Evolutionary conservation across 805 yeast species (phyloP).

Genomic region (Zygosaccharomyces pseudorouxii): DNA sequence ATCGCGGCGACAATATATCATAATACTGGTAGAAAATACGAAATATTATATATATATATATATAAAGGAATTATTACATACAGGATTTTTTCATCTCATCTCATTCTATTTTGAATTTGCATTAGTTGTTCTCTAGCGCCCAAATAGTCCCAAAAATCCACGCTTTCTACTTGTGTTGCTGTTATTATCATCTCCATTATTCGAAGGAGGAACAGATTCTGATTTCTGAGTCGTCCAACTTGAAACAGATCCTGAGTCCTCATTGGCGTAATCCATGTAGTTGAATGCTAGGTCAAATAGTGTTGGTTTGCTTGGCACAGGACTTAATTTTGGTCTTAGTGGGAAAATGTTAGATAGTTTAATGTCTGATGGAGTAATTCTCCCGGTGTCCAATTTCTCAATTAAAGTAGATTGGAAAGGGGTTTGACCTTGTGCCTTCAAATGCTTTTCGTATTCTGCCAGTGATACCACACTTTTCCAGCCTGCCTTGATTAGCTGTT

Average conservation of each 20-base stretch:
- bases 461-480: conserved; percentile 33
- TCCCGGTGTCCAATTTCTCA: conserved; percentile 34
- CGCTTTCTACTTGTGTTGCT: conserved; percentile 44
- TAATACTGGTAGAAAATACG: not conserved
- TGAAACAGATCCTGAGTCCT: conserved; percentile 11
- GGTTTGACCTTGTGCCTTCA: conserved; percentile 9
- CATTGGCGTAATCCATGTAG: conserved; percentile 54
- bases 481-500: conserved; percentile 39
- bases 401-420: conserved; percentile 33
- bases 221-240: conserved; percentile 13
- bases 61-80: not conserved
- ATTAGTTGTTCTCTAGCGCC: conserved; percentile 36
- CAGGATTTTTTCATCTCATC: not conserved
- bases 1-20: not conserved
- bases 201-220: conserved; percentile 7
- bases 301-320: conserved; percentile 80
- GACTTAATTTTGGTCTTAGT: conserved; percentile 42
- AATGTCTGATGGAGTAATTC: conserved; percentile 21
- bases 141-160: conserved; percentile 73
- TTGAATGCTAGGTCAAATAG: conserved; percentile 88
- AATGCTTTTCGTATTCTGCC: conserved; percentile 34
- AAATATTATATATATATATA: no score
- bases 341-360: conserved; percentile 28
- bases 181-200: conserved; percentile 17
- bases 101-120: not conserved